Conservation (phyloP, 192 early-diverging fungal species). For the Coemansia sp. region DNA sequence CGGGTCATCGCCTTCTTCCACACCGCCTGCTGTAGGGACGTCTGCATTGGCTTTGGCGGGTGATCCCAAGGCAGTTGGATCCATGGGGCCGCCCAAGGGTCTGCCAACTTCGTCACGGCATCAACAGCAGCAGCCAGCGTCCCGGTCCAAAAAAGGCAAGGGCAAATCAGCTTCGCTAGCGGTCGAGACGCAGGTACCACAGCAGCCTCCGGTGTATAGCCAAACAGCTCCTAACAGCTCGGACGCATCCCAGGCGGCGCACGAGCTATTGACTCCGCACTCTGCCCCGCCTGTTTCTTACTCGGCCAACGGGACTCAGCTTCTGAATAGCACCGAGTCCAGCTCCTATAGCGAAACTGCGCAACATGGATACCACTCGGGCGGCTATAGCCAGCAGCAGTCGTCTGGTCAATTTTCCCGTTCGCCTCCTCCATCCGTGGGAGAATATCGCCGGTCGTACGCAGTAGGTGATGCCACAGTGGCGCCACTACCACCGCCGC, state of each 20-base stretch:
- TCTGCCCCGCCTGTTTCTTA: conserved; percentile 48
- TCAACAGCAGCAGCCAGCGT: neutral
- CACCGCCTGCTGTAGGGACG: conserved; percentile 1
- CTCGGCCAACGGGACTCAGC: conserved; percentile 53
- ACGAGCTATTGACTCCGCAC: conserved; percentile 16
- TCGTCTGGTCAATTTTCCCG: conserved; percentile 8
- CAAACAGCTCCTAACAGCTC: neutral
- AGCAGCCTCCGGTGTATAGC: neutral
- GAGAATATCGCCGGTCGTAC: conserved; percentile 9
- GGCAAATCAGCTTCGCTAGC: conserved; percentile 5
- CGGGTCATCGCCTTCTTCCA: conserved; percentile 10
- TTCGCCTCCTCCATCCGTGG: neutral
- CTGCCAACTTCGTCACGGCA: neutral
- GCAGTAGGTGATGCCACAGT: neutral
- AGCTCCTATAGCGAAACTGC: neutral
- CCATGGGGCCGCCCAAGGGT: conserved; percentile 6
- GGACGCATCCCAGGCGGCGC: neutral
- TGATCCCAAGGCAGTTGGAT: conserved; percentile 3
- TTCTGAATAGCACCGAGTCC: conserved; percentile 41
- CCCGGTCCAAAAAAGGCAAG: conserved; percentile 11
- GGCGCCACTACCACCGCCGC: neutral
- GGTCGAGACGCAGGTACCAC: neutral
- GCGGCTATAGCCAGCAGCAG: conserved; percentile 9
- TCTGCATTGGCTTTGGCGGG: conserved; percentile 13
- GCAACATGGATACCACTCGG: neutral